Evolutionary conservation across 352 stramenopile species (phyloP).

Genomic region (Blastocystis sp.): DNA sequence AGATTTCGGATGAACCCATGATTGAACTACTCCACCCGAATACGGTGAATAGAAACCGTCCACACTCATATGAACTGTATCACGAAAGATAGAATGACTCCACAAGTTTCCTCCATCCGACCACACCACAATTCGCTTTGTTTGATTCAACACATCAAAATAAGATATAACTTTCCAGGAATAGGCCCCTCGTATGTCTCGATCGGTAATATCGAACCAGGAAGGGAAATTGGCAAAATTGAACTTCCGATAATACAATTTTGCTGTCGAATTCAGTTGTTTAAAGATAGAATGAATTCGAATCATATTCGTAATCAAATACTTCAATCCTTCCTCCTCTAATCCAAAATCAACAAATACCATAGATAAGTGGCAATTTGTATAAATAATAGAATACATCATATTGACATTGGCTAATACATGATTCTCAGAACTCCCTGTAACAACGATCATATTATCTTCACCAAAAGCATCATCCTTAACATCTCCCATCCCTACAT

Average conservation of each 20-base stretch:
- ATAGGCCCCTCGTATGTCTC: neutral
- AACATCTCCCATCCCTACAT: neutral
- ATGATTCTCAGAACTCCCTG: slow-evolving; percentile 36
- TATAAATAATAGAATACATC: slow-evolving; percentile 16
- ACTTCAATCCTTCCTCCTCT: neutral
- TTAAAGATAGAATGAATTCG: neutral
- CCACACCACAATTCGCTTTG: neutral
- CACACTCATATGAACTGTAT: neutral
- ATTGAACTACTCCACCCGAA: neutral
- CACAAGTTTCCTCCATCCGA: slow-evolving; percentile 4
- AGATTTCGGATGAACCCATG: slow-evolving; percentile 23
- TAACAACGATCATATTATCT: neutral
- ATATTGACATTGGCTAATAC: slow-evolving; percentile 1
- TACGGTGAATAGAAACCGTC: slow-evolving; percentile 21
- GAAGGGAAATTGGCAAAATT: slow-evolving; percentile 40
- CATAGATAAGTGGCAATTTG: neutral
- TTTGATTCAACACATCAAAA: slow-evolving; percentile 14
- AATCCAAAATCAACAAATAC: slow-evolving; percentile 49
- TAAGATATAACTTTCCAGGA: slow-evolving; percentile 44
- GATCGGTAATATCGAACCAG: neutral
- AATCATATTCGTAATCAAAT: neutral
- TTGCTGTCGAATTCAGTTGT: neutral
- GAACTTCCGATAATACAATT: slow-evolving; percentile 53
- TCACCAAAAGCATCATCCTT: neutral
- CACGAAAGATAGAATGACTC: neutral